A percentile compares a stretch with the other conserved stretches of the same genome.
Evolutionary conservation across 2,329 filamentous ascomycete genomes (phyloP).

Genomic region (Kalaharituber pfeilii): DNA sequence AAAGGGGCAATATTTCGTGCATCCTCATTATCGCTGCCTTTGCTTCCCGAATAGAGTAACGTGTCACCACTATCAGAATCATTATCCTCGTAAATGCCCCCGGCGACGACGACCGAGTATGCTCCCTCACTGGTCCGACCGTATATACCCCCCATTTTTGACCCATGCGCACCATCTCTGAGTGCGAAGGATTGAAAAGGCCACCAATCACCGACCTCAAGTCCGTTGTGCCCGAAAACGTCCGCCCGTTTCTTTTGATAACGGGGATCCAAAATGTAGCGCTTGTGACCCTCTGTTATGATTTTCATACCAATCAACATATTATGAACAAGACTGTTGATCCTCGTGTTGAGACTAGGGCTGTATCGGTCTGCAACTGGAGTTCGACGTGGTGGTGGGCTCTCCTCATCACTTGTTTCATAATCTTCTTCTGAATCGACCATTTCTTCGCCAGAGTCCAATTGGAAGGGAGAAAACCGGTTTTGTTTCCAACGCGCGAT

Average conservation of each 20-base stretch:
- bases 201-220: background rate
- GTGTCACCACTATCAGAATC: conserved; percentile 28
- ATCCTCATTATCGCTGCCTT: background rate
- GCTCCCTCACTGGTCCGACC: conserved; percentile 33
- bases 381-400: background rate
- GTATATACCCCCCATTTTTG: conserved; percentile 34
- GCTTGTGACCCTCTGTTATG: conserved; percentile 30
- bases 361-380: conserved; percentile 1
- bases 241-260: background rate
- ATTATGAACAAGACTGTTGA: conserved; percentile 24
- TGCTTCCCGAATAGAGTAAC: conserved; percentile 16
- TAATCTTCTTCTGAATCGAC: conserved; percentile 3
- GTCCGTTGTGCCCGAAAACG: background rate
- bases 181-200: conserved; percentile 35
- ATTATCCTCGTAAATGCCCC: conserved; percentile 21
- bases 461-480: conserved; percentile 7
- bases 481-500: conserved; percentile 7
- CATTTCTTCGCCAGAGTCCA: conserved; percentile 6
- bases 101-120: conserved; percentile 39
- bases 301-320: background rate
- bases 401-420: conserved; percentile 1
- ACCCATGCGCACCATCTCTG: conserved; percentile 38
- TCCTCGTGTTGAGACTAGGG: conserved; percentile 25
- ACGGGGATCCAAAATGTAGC: conserved; percentile 17
- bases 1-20: background rate